A percentile compares a stretch with the other conserved stretches of the same genome.
These are phyloP conservation scores for Penicillium brevicompactum DNA, from an alignment of 2,329 filamentous ascomycete species.

Conservation along the genomic window DNA sequence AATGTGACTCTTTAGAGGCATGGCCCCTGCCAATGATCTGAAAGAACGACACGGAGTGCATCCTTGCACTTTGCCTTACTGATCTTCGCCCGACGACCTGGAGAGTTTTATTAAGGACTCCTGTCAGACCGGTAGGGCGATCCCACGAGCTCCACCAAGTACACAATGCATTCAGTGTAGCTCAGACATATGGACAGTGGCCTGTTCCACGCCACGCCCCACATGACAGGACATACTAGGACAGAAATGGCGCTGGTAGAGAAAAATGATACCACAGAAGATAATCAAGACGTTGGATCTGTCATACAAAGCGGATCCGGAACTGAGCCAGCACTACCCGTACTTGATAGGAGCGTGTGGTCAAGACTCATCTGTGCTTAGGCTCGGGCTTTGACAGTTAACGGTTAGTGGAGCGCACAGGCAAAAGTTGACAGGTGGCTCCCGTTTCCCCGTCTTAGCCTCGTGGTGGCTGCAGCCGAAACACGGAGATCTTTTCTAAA, in stretches of 20 bases:
- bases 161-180: background rate
- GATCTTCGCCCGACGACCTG: background rate
- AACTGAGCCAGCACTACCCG: background rate
- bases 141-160: background rate
- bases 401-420: background rate
- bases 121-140: background rate
- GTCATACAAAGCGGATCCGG: background rate
- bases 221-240: background rate
- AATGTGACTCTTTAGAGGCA: background rate
- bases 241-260: background rate
- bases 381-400: constrained; percentile 3
- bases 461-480: background rate
- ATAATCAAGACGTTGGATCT: background rate
- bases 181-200: background rate
- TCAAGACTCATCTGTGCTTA: background rate
- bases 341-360: background rate
- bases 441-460: background rate
- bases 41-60: background rate
- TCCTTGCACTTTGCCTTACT: background rate
- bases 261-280: background rate
- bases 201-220: background rate
- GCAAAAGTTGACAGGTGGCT: background rate
- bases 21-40: background rate
- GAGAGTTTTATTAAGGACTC: background rate
- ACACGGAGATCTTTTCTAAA: background rate